These are phyloP conservation scores for Aspergillus glaucus DNA, from an alignment of 2,329 filamentous ascomycete species.

Conservation along the genomic window DNA sequence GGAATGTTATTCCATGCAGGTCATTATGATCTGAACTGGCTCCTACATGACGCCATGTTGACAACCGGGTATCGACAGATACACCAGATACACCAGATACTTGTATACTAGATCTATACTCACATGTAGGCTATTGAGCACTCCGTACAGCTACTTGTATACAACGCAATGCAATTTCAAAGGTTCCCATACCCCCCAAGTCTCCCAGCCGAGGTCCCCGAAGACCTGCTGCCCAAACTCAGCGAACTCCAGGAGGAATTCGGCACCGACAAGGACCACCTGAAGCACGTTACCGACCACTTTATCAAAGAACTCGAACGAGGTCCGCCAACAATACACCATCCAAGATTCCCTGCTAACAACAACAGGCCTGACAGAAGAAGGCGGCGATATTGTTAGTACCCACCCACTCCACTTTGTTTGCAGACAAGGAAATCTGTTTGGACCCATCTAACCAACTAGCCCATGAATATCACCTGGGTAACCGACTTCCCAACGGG, in stretches of 20 bases:
- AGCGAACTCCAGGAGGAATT: conserved; percentile 72
- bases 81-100: too few species aligned
- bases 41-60: too few species aligned
- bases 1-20: too few species aligned
- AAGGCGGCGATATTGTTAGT: conserved; percentile 80
- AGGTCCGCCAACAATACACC: conserved; percentile 43
- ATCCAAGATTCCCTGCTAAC: not conserved
- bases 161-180: too few species aligned
- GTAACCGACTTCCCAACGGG: conserved; percentile 75
- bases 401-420: not conserved
- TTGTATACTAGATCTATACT: too few species aligned
- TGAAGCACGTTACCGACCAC: conserved; percentile 81
- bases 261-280: conserved; percentile 62
- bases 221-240: conserved; percentile 67
- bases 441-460: conserved; percentile 1
- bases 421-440: too few species aligned
- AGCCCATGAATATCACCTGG: conserved; percentile 95
- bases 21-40: too few species aligned
- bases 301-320: conserved; percentile 77
- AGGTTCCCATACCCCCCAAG: conserved; percentile 12
- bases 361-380: conserved; percentile 61
- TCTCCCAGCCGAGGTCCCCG: conserved; percentile 48
- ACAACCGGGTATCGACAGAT: too few species aligned
- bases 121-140: too few species aligned
- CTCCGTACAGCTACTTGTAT: too few species aligned